Evolutionary conservation across 345 rosid genomes (phyloP).

Genomic region (Lepidium didymum): DNA sequence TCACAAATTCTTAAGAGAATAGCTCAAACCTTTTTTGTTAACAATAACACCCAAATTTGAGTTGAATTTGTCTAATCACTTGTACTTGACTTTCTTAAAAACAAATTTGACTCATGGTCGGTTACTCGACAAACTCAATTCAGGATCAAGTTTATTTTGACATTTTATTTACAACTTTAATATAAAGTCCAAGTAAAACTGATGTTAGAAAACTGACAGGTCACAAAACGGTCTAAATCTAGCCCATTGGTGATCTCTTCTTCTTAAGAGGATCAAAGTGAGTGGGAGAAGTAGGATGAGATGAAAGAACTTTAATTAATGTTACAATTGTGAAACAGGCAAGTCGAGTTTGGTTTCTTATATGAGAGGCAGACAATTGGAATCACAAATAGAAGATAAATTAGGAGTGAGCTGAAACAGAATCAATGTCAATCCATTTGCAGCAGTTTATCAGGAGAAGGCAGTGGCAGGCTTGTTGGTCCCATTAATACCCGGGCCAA

Average conservation of each 20-base stretch:
- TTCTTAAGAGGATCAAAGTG: background rate
- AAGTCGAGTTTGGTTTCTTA: conserved; percentile 4
- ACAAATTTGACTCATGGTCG: too few relatives aligned
- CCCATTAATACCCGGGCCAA: conserved; percentile 53
- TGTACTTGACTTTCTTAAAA: too few relatives aligned
- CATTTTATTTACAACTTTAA: background rate
- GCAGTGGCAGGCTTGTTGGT: conserved; percentile 33
- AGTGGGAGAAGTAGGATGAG: background rate
- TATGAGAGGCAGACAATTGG: conserved; percentile 9
- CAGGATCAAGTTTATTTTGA: background rate
- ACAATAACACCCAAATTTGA: background rate
- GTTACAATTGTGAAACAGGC: conserved; percentile 22
- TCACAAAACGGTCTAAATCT: background rate
- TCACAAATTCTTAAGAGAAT: background rate
- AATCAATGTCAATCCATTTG: background rate
- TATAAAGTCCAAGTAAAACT: background rate
- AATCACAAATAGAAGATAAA: conserved; percentile 22
- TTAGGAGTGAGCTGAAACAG: background rate
- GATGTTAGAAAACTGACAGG: background rate
- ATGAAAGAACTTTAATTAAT: background rate
- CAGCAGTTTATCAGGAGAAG: conserved; percentile 30
- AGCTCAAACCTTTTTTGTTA: background rate
- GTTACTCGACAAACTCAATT: background rate
- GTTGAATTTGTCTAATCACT: background rate
- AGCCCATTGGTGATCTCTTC: background rate